Evolutionary conservation across 495 filamentous ascomycete genomes (phyloP), one percentile per base, ranked within the genome.

Genomic region (Aspergillus homomorphus): DNA sequence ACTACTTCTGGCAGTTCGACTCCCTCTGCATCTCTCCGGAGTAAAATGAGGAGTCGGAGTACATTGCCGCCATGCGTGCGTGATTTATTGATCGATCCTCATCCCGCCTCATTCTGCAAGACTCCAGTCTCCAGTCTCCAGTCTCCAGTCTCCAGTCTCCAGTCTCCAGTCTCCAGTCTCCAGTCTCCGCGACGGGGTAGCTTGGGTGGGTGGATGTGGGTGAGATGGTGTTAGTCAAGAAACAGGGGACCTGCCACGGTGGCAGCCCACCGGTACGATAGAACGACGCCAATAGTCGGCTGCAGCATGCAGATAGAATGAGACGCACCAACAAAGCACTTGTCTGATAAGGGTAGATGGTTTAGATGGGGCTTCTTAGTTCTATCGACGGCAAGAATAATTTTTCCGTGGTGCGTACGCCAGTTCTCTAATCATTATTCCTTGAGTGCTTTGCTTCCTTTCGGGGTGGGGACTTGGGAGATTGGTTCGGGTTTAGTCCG

Each of bases 401-500:
- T 46, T 23, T 45, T 23, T 46, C 45, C 45, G 45, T 46, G 19
- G 45, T 46, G 45, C 45, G 45, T 21, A 20, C 22, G 45, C 19
- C n/a, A n/a, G n/a, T n/a, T n/a, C 33, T 14, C 10, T 12, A 5
- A 6, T 38, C 33, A 2, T 14, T 38, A 5, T 7, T 38, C 33
- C 12, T 38, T 12, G 10, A 38, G 10, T 5, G n/a, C n/a, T n/a
- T n/a, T n/a, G n/a, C n/a, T n/a, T n/a, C 10, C 12, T 5, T 9
- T 38, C 33, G 33, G 33, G 33, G 33, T 12, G 33, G 33, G 33
- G 33, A 38, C 8, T 38, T 38, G 10, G 10, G 33, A 38, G 33
- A 38, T 46, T 50, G 46, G 5, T 16, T 50, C 46, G 48, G 48
- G 48, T 19, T 26, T 51, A 51, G 48, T 51, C 48, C 22, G 48